These are phyloP conservation scores for Sclerotinia trifoliorum DNA, from an alignment of 2,329 filamentous ascomycete species.

Conservation along the genomic window DNA sequence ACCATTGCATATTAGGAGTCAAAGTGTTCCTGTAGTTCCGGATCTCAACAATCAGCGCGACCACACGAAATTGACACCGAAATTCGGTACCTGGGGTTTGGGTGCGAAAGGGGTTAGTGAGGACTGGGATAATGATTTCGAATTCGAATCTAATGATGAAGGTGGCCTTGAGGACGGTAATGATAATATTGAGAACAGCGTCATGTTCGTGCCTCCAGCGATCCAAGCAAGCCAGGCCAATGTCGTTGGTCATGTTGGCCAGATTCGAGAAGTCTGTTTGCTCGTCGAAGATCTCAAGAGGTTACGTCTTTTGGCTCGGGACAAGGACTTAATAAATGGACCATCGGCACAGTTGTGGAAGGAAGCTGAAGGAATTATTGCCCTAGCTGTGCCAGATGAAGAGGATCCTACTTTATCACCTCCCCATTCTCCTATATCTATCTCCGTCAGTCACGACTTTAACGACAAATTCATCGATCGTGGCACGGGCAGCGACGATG, in stretches of 20 bases:
- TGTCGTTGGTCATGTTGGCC: slow-evolving; percentile 79
- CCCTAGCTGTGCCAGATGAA: slow-evolving; percentile 70
- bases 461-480: slow-evolving; percentile 46
- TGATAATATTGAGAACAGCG: slow-evolving; percentile 42
- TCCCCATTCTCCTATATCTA: slow-evolving; percentile 34
- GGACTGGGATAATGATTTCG: slow-evolving; percentile 89
- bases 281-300: slow-evolving; percentile 82
- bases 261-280: slow-evolving; percentile 76
- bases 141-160: slow-evolving; percentile 52
- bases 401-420: slow-evolving; percentile 47
- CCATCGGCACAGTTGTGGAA: slow-evolving; percentile 64
- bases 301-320: slow-evolving; percentile 66
- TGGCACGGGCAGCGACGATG: slow-evolving; percentile 44
- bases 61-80: slow-evolving; percentile 54
- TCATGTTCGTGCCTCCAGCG: slow-evolving; percentile 72
- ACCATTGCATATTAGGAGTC: slow-evolving; percentile 69
- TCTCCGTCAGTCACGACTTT: slow-evolving; percentile 49
- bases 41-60: slow-evolving; percentile 56
- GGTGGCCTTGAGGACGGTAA: slow-evolving; percentile 45
- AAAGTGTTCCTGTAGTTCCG: slow-evolving; percentile 73
- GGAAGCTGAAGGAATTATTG: slow-evolving; percentile 84
- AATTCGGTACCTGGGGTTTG: slow-evolving; percentile 80
- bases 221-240: slow-evolving; percentile 81
- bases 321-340: slow-evolving; percentile 64
- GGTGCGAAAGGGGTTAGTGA: slow-evolving; percentile 78